Evolutionary conservation across 1,139 yeast genomes (phyloP).

Genomic region (Geotrichum macrosporum): DNA sequence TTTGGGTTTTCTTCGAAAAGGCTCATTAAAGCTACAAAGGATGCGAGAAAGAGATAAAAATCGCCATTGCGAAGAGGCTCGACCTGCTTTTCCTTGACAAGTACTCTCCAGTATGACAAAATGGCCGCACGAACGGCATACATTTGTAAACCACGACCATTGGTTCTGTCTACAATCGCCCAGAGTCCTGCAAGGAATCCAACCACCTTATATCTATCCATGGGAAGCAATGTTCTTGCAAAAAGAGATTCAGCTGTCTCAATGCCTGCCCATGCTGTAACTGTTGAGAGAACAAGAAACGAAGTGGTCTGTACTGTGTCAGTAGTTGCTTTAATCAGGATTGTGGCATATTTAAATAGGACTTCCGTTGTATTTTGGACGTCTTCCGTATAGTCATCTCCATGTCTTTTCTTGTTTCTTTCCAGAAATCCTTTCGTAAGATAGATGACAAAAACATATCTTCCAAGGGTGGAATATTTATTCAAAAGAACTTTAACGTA

Average conservation of each 20-base stretch:
- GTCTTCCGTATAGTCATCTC: background rate
- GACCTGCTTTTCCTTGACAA: slow-evolving; percentile 31
- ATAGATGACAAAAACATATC: slow-evolving; percentile 34
- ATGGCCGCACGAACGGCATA: slow-evolving; percentile 39
- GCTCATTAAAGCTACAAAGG: slow-evolving; percentile 36
- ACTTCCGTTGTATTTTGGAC: too few species aligned
- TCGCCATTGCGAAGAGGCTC: slow-evolving; percentile 35
- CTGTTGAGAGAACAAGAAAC: slow-evolving; percentile 36
- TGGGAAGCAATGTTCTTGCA: slow-evolving; percentile 33
- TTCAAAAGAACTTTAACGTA: slow-evolving; percentile 29
- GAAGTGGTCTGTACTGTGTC: slow-evolving; percentile 33
- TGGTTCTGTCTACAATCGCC: slow-evolving; percentile 37
- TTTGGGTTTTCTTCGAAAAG: slow-evolving; percentile 37
- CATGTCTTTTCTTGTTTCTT: background rate
- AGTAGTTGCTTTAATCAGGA: slow-evolving; percentile 25
- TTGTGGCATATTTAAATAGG: slow-evolving; percentile 2
- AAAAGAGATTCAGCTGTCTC: slow-evolving; percentile 36
- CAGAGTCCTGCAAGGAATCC: slow-evolving; percentile 42
- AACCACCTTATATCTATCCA: slow-evolving; percentile 36
- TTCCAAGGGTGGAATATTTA: slow-evolving; percentile 31
- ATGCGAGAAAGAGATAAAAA: slow-evolving; percentile 33
- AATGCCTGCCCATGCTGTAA: slow-evolving; percentile 41
- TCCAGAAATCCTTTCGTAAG: slow-evolving; percentile 12
- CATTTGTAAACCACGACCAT: slow-evolving; percentile 37
- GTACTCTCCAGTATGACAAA: slow-evolving; percentile 38